phyloP scores from a whole-genome alignment of 176 grass and related monocot species.

The Oryza brachyantha region DNA sequence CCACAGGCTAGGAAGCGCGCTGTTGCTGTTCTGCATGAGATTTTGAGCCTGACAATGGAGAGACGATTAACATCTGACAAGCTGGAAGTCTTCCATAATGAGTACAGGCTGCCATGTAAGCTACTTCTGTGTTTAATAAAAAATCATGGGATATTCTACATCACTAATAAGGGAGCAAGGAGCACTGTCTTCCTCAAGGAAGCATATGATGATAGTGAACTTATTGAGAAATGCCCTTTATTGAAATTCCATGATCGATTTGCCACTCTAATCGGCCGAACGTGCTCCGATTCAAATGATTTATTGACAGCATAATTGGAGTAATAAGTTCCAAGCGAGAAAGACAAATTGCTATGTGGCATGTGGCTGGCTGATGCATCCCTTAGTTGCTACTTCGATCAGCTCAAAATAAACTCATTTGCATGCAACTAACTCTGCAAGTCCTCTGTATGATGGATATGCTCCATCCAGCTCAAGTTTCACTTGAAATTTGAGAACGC shows the following conservation, averaged over 20 bases:
- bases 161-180: conserved; percentile 89
- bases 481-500: conserved; percentile 11
- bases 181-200: conserved; percentile 94
- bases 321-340: conserved; percentile 8
- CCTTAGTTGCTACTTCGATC: conserved; percentile 15
- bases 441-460: background rate
- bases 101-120: conserved; percentile 68
- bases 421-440: background rate
- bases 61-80: conserved; percentile 80
- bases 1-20: conserved; percentile 72
- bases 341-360: background rate
- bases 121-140: conserved; percentile 80
- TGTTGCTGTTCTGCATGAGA: conserved; percentile 71
- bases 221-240: conserved; percentile 72
- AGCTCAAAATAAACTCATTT: conserved; percentile 17
- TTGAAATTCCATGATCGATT: conserved; percentile 69
- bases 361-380: background rate
- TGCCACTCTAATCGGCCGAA: conserved; percentile 59
- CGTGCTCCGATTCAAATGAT: conserved; percentile 37
- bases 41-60: conserved; percentile 83
- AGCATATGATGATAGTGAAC: conserved; percentile 56
- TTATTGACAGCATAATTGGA: conserved; percentile 25
- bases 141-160: conserved; percentile 94
- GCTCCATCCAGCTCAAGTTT: background rate
- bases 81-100: conserved; percentile 74